These are phyloP conservation scores for Monosporozyma unispora DNA, from an alignment of 805 yeast species.

Conservation along the genomic window DNA sequence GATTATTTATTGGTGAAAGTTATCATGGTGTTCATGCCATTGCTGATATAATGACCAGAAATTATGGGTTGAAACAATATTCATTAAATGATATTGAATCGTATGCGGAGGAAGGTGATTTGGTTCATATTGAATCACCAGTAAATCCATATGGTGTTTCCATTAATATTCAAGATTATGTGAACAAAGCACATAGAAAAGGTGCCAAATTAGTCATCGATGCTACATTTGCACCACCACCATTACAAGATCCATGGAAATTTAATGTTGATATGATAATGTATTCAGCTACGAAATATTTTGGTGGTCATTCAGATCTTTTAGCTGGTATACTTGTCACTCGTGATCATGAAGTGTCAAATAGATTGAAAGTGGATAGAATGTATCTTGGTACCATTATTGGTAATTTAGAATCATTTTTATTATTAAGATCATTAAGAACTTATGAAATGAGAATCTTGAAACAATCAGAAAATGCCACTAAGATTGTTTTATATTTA, in stretches of 20 bases:
- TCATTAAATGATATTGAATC: constrained; percentile 42
- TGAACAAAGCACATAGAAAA: constrained; percentile 60
- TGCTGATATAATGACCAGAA: constrained; percentile 51
- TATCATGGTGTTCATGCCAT: constrained; percentile 82
- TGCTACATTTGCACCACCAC: constrained; percentile 92
- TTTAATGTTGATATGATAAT: constrained; percentile 83
- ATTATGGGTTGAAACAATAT: constrained; percentile 45
- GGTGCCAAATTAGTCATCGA: constrained; percentile 73
- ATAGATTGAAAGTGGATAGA: constrained; percentile 51
- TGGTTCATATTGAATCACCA: constrained; percentile 81
- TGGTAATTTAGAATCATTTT: constrained; percentile 66
- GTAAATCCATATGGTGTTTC: constrained; percentile 74
- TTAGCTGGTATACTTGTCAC: constrained; percentile 73
- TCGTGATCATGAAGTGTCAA: constrained; percentile 41
- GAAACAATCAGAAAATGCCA: constrained; percentile 57
- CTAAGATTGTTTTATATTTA: constrained; percentile 51
- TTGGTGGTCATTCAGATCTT: constrained; percentile 93
- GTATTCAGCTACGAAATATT: constrained; percentile 89
- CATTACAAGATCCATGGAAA: constrained; percentile 69
- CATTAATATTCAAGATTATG: constrained; percentile 53
- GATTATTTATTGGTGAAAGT: constrained; percentile 64
- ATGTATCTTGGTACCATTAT: constrained; percentile 68
- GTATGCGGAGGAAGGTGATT: constrained; percentile 48
- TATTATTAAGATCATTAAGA: constrained; percentile 70
- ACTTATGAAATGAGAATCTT: constrained; percentile 66